Conservation (phyloP, 2,329 filamentous ascomycete genomes). For the Stemphylium vesicarium region DNA sequence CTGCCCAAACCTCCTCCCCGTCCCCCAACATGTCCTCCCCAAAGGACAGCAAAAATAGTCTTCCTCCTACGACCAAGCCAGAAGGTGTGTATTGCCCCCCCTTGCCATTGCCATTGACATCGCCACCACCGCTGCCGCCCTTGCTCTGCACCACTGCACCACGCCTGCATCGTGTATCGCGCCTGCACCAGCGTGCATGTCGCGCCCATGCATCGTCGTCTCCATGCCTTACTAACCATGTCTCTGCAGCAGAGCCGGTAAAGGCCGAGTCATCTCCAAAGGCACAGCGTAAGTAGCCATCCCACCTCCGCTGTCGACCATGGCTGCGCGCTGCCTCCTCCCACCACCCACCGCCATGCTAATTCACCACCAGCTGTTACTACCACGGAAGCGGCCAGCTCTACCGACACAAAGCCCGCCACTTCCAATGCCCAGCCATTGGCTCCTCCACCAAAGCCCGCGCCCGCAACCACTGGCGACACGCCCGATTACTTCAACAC, state of each 20-base stretch:
- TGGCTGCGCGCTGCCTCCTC: slow-evolving; percentile 5
- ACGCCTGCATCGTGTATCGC: background rate
- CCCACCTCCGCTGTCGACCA: slow-evolving; percentile 5
- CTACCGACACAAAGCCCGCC: slow-evolving; percentile 39
- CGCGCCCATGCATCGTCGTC: slow-evolving; percentile 22
- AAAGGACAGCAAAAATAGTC: slow-evolving; percentile 45
- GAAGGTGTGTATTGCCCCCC: slow-evolving; percentile 41
- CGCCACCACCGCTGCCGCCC: background rate
- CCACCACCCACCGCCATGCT: slow-evolving; percentile 22
- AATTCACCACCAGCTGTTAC: slow-evolving; percentile 25
- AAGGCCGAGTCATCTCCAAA: slow-evolving; percentile 33
- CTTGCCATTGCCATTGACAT: background rate
- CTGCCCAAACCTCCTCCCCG: slow-evolving; percentile 43
- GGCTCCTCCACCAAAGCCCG: slow-evolving; percentile 59
- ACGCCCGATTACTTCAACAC: slow-evolving; percentile 60
- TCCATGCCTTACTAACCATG: slow-evolving; percentile 26
- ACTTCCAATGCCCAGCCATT: slow-evolving; percentile 57
- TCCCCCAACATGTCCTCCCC: slow-evolving; percentile 49
- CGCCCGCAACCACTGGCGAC: slow-evolving; percentile 49
- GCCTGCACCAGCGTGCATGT: slow-evolving; percentile 2
- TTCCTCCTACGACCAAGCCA: slow-evolving; percentile 38
- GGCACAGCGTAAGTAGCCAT: slow-evolving; percentile 33
- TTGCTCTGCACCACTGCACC: background rate
- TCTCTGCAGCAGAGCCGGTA: slow-evolving; percentile 28
- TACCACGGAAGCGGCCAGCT: slow-evolving; percentile 26